Base-by-base conservation (phyloP, 768 basidiomycete genomes). In the Suillus clintonianus region DNA sequence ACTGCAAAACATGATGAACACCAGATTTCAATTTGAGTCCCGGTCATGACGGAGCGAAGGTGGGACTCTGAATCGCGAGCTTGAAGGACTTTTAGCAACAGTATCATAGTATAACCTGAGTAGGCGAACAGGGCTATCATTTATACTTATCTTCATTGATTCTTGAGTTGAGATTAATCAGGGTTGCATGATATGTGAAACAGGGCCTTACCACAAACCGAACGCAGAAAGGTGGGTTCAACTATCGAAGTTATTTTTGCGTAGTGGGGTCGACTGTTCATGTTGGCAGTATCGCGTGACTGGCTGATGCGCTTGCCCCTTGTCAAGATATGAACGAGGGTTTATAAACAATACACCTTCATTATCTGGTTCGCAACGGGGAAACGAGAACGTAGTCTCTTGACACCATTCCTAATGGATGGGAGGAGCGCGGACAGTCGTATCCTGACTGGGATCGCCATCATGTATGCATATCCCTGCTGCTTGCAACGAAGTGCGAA, bases 1-100 rank as follows among this genome's bases (percentile, higher is more conserved):
- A 50, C 74, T 80, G 63, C 74, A 77, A 77, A 69, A 83, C 82
- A 17, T 88, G 76, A 54, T 75, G 72, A 6, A 88, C 80, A 45
- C 85, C 77, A 66, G 89, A 89, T 66, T 89, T 89, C 65, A 89
- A 89, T 65, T 89, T 89, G 22, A 85, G 67, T 0, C 70, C 63
- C 0, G 64, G 58, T 5, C 74, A 70, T 48, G 71, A 67, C 1
- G 50, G 57, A 4, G 72, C 66, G 71, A 83, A 87, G 4, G 67
- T 69, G 5, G 78, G 74, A 3, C 68, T 61, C 65, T 90, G 88
- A 2, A 90, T 17, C 30, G 50, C 17, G 27, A 32, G 9, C 30
- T 19, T 32, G 9, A 51, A 32, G 77, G 59, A 84, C 68, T 50
- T 0, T 37, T 65, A 5, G 83, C 83, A 10, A 90, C 68, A 9